Evolutionary conservation across 2,329 filamentous ascomycete species (phyloP).

Genomic region (Apiospora malaysiana): DNA sequence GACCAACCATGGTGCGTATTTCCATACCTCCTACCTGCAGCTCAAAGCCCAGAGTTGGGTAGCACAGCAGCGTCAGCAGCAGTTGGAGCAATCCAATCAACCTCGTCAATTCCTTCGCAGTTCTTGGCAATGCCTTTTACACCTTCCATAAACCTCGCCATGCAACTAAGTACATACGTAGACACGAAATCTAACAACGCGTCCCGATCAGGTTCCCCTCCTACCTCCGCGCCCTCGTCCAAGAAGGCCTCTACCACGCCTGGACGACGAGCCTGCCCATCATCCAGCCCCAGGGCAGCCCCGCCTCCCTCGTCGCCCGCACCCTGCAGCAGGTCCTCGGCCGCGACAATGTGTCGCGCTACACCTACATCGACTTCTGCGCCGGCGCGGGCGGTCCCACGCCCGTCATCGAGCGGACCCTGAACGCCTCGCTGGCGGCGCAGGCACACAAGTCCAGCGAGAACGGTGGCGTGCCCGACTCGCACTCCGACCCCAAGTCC

Average conservation of each 20-base stretch:
- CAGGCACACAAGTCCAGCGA: slow-evolving; percentile 36
- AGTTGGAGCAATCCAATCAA: background rate
- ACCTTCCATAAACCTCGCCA: background rate
- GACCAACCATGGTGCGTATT: slow-evolving; percentile 66
- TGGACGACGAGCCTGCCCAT: slow-evolving; percentile 67
- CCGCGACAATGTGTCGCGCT: slow-evolving; percentile 49
- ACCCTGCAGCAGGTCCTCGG: slow-evolving; percentile 60
- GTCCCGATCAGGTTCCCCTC: slow-evolving; percentile 64
- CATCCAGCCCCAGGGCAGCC: slow-evolving; percentile 58
- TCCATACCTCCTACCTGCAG: background rate
- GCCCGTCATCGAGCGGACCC: slow-evolving; percentile 63
- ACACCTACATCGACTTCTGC: slow-evolving; percentile 77
- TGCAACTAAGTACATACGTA: background rate
- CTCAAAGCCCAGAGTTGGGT: background rate
- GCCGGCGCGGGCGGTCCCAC: slow-evolving; percentile 76
- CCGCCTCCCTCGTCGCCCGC: slow-evolving; percentile 65
- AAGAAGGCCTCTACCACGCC: slow-evolving; percentile 66
- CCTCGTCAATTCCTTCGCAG: background rate
- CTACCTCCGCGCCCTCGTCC: slow-evolving; percentile 68
- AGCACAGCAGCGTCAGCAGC: background rate
- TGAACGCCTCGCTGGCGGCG: slow-evolving; percentile 51
- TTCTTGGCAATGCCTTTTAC: background rate
- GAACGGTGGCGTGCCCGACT: slow-evolving; percentile 21
- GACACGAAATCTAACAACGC: background rate
- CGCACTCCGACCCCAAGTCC: slow-evolving; percentile 15